Base-by-base conservation (phyloP, 768 basidiomycete species). In the Artomyces pyxidatus region DNA sequence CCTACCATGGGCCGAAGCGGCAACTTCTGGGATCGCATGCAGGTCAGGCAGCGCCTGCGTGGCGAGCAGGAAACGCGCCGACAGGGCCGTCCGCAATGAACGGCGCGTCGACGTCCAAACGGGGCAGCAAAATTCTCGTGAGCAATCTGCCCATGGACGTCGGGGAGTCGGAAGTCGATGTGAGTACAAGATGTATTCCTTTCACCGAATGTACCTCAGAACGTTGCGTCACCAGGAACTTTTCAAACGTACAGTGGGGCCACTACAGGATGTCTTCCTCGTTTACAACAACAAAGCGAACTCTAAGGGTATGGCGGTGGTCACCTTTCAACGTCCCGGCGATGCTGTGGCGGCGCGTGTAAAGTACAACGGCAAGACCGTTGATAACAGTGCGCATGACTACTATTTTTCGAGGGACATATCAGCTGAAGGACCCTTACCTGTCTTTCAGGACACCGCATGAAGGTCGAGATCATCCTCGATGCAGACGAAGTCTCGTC, bases 271-370 rank as follows among this genome's bases (percentile, higher is more conserved):
- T 35, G 72, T 69, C 23, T 84, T 88, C 53, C 58, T 88, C 57
- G 74, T 88, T 16, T 83, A 85, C 68, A 89, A 88, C 62, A 79
- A 77, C 3, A 80, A 86, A 57, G 86, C 80, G 0, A 73, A 71
- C 47, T 84, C 85, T 39, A 88, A 85, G 59, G 87, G 87, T 17
- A 88, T 88, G 85, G 86, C 87, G 2, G 63, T 89, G 12, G 82
- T 88, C 3, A 58, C 69, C 0, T 89, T 89, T 58, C 74, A 80
- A 56, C 74, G 81, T 27, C 53, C 74, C 7, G 78, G 72, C 1
- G 83, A 87, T 63, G 87, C 87, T 7, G 66, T 61, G 2, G 53
- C 77, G 35, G 87, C 87, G 8, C 75, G 76, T 32, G 61, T 69
- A 22, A 88, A 85, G 65, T 89, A 85, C 58, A 71, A 88, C 55